Conservation (phyloP, 2,329 filamentous ascomycete species). For the Scedosporium apiospermum region DNA sequence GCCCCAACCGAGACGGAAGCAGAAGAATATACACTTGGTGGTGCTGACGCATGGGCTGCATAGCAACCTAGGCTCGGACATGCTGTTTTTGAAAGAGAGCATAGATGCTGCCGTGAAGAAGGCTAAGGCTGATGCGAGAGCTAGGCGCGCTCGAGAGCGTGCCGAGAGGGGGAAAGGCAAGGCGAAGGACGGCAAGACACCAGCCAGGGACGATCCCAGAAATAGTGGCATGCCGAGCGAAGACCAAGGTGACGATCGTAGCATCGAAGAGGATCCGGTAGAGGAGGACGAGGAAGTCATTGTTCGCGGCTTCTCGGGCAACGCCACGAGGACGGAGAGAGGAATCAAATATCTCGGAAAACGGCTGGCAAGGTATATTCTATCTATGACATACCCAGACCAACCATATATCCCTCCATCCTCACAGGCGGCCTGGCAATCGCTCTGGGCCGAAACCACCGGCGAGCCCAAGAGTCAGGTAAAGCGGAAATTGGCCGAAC, state of each 20-base stretch:
- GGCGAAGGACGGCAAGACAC: conserved; percentile 8
- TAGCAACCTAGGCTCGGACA: conserved; percentile 90
- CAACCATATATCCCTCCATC: conserved; percentile 70
- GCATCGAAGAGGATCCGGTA: conserved; percentile 36
- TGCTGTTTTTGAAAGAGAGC: conserved; percentile 95
- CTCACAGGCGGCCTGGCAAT: conserved; percentile 36
- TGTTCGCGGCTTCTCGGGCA: conserved; percentile 81
- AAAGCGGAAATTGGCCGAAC: conserved; percentile 29
- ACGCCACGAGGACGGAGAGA: conserved; percentile 82
- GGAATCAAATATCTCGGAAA: conserved; percentile 98
- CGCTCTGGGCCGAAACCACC: conserved; percentile 28
- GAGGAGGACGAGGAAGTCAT: conserved; percentile 77
- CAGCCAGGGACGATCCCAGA: too few species aligned
- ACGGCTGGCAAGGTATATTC: conserved; percentile 79
- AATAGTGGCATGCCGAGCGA: background rate
- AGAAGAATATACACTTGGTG: conserved; percentile 81
- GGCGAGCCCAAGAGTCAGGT: conserved; percentile 28
- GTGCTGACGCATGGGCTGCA: conserved; percentile 90
- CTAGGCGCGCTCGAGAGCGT: conserved; percentile 43
- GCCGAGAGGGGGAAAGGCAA: conserved; percentile 14
- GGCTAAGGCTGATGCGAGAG: conserved; percentile 59
- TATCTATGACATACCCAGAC: conserved; percentile 86
- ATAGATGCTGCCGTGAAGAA: conserved; percentile 77
- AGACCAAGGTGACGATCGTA: conserved; percentile 12
- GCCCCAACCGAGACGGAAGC: conserved; percentile 33